phyloP scores from a whole-genome alignment of 176 grass and related monocot species.

The Chloris gayana region DNA sequence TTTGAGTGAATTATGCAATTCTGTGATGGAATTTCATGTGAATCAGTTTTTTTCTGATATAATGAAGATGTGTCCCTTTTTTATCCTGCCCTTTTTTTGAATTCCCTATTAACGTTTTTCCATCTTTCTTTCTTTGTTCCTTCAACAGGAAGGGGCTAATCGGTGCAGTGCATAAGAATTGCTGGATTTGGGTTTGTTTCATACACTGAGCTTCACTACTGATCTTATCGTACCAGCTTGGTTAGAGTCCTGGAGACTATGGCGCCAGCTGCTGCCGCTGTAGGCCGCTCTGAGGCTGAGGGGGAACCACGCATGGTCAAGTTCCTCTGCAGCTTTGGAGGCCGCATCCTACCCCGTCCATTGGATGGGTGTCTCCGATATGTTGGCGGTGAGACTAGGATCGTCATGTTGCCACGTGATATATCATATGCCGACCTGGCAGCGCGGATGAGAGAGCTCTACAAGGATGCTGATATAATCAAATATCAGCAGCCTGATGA shows the following conservation, averaged over 20 bases:
- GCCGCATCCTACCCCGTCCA: slow-evolving; percentile 85
- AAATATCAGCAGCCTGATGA: slow-evolving; percentile 98
- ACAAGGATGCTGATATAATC: slow-evolving; percentile 71
- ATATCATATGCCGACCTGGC: slow-evolving; percentile 60
- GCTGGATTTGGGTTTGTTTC: slow-evolving; percentile 14
- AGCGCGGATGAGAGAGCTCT: slow-evolving; percentile 69
- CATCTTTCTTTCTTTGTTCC: background rate
- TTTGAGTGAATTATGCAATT: background rate
- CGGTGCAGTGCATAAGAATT: background rate
- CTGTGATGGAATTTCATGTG: background rate
- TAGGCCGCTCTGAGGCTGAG: slow-evolving; percentile 27
- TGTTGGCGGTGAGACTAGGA: slow-evolving; percentile 83
- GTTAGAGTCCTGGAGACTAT: slow-evolving; percentile 17
- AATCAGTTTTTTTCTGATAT: background rate
- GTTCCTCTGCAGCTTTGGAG: slow-evolving; percentile 94
- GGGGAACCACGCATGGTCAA: slow-evolving; percentile 66
- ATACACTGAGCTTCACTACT: slow-evolving; percentile 1
- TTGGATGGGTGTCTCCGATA: slow-evolving; percentile 77
- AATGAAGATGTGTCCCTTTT: background rate
- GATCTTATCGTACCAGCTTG: slow-evolving; percentile 26
- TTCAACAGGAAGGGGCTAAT: slow-evolving; percentile 33
- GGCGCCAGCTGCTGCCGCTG: slow-evolving; percentile 15
- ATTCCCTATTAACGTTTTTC: background rate
- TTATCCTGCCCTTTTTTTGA: background rate
- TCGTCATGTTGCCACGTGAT: slow-evolving; percentile 60